phyloP scores from a whole-genome alignment of 2,329 filamentous ascomycete genomes.

The Xylaria multiplex region DNA sequence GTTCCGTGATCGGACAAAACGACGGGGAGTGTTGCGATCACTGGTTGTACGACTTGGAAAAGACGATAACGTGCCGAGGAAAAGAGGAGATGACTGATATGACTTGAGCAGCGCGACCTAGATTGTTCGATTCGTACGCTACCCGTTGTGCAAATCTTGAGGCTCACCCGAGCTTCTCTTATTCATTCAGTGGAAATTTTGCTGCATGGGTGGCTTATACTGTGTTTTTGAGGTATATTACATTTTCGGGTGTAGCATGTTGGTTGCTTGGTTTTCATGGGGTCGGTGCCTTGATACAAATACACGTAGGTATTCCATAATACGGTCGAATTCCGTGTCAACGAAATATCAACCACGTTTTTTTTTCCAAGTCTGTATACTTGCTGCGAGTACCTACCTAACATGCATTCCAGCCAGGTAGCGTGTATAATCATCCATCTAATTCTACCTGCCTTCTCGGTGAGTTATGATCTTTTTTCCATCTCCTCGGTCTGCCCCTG shows the following conservation, averaged over 20 bases:
- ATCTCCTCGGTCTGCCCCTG: background rate
- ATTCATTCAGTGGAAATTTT: background rate
- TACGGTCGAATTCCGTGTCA: constrained; percentile 5
- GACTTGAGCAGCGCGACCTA: constrained; percentile 35
- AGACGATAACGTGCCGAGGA: constrained; percentile 36
- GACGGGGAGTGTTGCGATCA: constrained; percentile 22
- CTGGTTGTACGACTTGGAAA: constrained; percentile 30
- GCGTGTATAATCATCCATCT: background rate
- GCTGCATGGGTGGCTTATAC: constrained; percentile 27
- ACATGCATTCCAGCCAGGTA: background rate
- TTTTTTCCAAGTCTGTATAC: background rate
- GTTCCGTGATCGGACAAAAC: constrained; percentile 7
- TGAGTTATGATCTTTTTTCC: constrained; percentile 7
- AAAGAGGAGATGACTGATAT: constrained; percentile 33
- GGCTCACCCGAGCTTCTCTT: constrained; percentile 9
- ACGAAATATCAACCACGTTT: background rate
- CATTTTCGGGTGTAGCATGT: constrained; percentile 32
- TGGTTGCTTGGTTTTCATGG: constrained; percentile 19
- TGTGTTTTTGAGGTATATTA: constrained; percentile 30
- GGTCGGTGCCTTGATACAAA: constrained; percentile 22
- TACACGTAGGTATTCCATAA: constrained; percentile 26
- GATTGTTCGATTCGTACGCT: constrained; percentile 41
- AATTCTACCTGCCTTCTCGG: constrained; percentile 14
- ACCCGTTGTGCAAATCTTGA: constrained; percentile 31
- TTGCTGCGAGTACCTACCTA: background rate